Percentiles rank a stretch among this genome's conserved stretches.
phyloP scores from a whole-genome alignment of 2,329 filamentous ascomycete genomes.

The Nemania diffusa region DNA sequence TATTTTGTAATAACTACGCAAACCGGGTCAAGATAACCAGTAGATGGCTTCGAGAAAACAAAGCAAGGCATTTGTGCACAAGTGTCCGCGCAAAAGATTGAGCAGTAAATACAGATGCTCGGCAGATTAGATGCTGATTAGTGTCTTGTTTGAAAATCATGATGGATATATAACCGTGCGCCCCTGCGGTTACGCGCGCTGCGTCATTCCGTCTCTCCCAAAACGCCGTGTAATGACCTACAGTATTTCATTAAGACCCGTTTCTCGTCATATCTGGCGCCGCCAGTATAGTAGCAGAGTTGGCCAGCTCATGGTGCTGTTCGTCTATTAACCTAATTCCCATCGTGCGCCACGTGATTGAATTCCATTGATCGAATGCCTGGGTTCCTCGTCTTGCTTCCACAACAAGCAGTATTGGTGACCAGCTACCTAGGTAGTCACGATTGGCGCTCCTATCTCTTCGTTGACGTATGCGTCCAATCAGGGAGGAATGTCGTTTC shows the following conservation, averaged over 20 bases:
- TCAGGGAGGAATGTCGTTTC: neutral
- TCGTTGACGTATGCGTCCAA: neutral
- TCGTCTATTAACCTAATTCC: no score
- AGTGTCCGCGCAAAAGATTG: neutral
- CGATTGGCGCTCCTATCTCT: neutral
- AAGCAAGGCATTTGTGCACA: neutral
- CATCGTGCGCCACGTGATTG: neutral
- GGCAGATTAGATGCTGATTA: neutral
- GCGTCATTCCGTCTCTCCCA: neutral
- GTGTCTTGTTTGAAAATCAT: neutral
- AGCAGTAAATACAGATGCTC: neutral
- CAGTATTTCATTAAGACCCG: constrained; percentile 12
- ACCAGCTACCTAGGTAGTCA: neutral
- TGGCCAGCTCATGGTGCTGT: no score
- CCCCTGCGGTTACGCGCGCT: neutral
- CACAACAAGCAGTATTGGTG: neutral
- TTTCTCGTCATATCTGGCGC: neutral
- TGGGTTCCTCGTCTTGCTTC: constrained; percentile 4
- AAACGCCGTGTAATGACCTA: constrained; percentile 18
- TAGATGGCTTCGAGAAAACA: no score
- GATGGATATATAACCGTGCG: constrained; percentile 6
- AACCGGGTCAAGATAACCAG: neutral
- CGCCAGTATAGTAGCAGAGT: neutral
- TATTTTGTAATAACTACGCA: no score
- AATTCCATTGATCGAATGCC: neutral